Evolutionary conservation across 129 eudicot genomes (phyloP).

Genomic region (Solidago caesia): DNA sequence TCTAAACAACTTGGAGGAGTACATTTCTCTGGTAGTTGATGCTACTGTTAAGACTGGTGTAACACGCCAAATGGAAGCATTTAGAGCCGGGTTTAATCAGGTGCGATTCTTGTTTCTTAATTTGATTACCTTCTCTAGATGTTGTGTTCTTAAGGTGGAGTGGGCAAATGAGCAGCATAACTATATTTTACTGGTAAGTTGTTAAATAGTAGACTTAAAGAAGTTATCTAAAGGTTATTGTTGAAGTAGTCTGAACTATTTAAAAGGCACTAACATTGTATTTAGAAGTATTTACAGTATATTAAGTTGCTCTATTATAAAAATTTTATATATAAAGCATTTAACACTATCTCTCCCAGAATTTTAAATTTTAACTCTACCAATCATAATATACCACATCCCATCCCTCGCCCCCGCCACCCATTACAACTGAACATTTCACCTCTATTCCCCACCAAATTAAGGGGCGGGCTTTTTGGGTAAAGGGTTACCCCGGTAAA

Average conservation of each 20-base stretch:
- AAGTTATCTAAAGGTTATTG: no score
- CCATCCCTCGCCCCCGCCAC: no score
- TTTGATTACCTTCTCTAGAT: background rate
- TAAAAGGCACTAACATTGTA: background rate
- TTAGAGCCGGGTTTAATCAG: slow-evolving; percentile 77
- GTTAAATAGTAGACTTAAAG: no score
- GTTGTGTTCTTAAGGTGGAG: background rate
- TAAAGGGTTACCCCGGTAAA: no score
- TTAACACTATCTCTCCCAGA: no score
- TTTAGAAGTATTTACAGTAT: background rate
- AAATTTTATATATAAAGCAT: no score
- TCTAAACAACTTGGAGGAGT: slow-evolving; percentile 73
- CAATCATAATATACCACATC: no score
- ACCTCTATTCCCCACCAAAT: no score
- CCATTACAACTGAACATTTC: no score
- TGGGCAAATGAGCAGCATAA: background rate
- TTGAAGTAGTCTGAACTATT: background rate
- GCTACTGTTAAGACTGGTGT: slow-evolving; percentile 73
- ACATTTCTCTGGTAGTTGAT: slow-evolving; percentile 62
- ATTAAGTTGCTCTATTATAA: background rate
- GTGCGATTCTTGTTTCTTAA: slow-evolving; percentile 1
- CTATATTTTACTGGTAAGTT: no score
- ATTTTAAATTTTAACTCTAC: no score
- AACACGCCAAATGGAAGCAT: slow-evolving; percentile 68
- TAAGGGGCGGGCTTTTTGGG: no score